Base-by-base conservation (phyloP, 2,329 filamentous ascomycete genomes). In the Colletotrichum trifolii region DNA sequence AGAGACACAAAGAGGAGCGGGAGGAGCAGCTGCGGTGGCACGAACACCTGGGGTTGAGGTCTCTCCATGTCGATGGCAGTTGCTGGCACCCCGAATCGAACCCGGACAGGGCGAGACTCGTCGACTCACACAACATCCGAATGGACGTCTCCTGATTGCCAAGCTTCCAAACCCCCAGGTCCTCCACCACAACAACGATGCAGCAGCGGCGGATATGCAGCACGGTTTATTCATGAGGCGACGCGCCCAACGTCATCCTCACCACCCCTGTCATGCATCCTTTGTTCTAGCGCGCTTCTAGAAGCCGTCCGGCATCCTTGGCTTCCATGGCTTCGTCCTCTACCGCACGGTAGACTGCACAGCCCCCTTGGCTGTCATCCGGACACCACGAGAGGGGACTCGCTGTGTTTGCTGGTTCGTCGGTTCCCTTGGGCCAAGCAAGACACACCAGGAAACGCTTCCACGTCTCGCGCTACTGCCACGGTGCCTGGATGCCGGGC, bases 271-370 rank as follows among this genome's bases (percentile, higher is more conserved):
- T 40, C 45, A 49, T 36, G 59, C 53, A 53, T 64, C 63, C 63
- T 66, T 64, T 66, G 63, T 66, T 64, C 63, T 66, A 66, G 63
- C 63, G 63, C 25, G 36, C 45, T 66, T 64, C 63, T 64, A 59
- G 63, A 66, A 66, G 63, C 47, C 47, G 11, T 6, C 53, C 50
- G 58, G 34, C 25, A 38, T n/a, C 15, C 39, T 50, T 62, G 45
- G 52, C 59, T 50, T 48, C 13, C 39, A 45, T 62, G 45, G 52
- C 59, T 50, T 48, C 13, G n/a, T 33, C 38, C 35, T 35, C 35
- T 34, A 54, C 25, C 57, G 38, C 39, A 34, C 35, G 13, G 9
- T 4, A 17, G 6, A 17, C 43, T 10, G 15, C 43, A 46, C 43
- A 46, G 43, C 43, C 43, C 43, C 43, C 15, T 15, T 17, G 25